Evolutionary conservation across 805 yeast genomes (phyloP).

Genomic region (Saturnispora galanensis): DNA sequence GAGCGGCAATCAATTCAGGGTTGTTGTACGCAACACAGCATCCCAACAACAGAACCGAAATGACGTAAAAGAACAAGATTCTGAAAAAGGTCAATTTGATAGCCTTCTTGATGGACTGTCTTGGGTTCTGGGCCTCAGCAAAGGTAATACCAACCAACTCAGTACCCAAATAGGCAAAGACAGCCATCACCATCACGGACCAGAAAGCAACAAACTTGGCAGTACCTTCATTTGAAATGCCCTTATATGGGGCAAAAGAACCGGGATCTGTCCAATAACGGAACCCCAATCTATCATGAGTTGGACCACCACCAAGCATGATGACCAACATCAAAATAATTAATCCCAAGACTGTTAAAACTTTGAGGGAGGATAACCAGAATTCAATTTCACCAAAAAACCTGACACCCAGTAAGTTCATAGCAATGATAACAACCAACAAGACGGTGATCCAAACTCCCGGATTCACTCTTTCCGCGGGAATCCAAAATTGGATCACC

Average conservation of each 20-base stretch:
- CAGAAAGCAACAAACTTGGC: conserved; percentile 30
- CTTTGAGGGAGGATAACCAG: conserved; percentile 56
- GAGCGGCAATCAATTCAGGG: conserved; percentile 33
- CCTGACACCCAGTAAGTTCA: conserved; percentile 38
- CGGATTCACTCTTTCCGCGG: conserved; percentile 37
- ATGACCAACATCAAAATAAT: conserved; percentile 53
- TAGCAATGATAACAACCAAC: conserved; percentile 30
- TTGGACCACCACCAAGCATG: conserved; percentile 73
- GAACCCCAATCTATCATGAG: conserved; percentile 48
- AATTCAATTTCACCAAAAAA: conserved; percentile 42
- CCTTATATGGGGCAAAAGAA: conserved; percentile 33
- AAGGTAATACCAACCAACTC: conserved; percentile 41
- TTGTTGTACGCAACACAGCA: conserved; percentile 48
- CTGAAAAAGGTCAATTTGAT: conserved; percentile 45
- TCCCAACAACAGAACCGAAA: conserved; percentile 44
- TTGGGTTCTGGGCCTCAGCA: conserved; percentile 40
- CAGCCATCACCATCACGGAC: conserved; percentile 45
- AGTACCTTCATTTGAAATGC: conserved; percentile 28
- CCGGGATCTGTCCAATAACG: conserved; percentile 37
- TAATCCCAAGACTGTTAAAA: conserved; percentile 55
- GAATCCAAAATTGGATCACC: conserved; percentile 45
- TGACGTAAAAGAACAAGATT: conserved; percentile 43
- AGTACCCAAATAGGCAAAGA: conserved; percentile 41
- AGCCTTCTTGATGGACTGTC: conserved; percentile 42
- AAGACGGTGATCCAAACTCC: conserved; percentile 44